phyloP scores from a whole-genome alignment of 805 yeast genomes.

The Lipomyces lipofer region DNA sequence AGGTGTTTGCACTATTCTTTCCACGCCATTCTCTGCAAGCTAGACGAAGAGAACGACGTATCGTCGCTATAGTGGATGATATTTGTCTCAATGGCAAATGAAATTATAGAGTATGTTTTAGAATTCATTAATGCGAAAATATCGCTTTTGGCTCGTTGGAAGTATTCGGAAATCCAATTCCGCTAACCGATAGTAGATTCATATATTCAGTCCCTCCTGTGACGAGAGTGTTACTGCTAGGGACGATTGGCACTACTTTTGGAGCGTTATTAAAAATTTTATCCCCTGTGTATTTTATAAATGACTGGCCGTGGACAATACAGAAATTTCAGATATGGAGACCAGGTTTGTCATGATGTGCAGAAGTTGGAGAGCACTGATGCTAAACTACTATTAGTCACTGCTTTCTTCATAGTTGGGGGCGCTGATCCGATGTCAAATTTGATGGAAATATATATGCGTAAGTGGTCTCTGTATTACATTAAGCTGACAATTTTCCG shows the following conservation, averaged over 20 bases:
- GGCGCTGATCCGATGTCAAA: slow-evolving; percentile 31
- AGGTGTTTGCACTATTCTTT: no score
- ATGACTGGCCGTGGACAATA: slow-evolving; percentile 30
- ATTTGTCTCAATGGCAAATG: slow-evolving; percentile 29
- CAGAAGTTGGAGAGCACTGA: neutral
- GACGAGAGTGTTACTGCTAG: slow-evolving; percentile 28
- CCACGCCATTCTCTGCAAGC: no score
- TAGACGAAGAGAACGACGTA: no score
- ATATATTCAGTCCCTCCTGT: slow-evolving; percentile 30
- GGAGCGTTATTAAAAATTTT: slow-evolving; percentile 26
- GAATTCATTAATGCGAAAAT: neutral
- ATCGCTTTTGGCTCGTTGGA: no score
- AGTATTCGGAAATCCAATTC: neutral
- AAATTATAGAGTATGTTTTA: slow-evolving; percentile 25
- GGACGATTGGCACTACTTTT: slow-evolving; percentile 29
- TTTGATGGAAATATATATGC: slow-evolving; percentile 33
- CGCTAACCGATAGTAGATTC: slow-evolving; percentile 14
- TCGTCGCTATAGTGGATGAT: no score
- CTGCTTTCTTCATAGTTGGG: slow-evolving; percentile 29
- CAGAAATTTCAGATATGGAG: slow-evolving; percentile 24
- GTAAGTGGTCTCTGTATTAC: slow-evolving; percentile 12
- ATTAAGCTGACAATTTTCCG: no score
- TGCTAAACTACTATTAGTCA: slow-evolving; percentile 19
- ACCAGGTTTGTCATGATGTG: slow-evolving; percentile 13
- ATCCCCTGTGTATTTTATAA: slow-evolving; percentile 19